These are phyloP conservation scores for Orbilia quercus DNA, from an alignment of 2,329 filamentous ascomycete species.

Conservation along the genomic window DNA sequence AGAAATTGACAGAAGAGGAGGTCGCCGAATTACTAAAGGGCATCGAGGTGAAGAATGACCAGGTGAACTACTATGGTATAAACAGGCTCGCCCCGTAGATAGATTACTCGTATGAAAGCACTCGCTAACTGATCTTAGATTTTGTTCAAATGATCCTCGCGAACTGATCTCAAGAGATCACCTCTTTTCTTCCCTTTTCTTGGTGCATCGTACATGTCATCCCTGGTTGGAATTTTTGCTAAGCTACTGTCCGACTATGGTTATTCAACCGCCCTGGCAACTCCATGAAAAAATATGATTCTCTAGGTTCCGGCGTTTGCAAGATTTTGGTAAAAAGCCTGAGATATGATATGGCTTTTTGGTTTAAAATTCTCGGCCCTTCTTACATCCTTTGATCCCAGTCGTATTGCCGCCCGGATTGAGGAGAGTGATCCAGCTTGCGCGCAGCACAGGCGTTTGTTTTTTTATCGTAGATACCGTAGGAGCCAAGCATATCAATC, in stretches of 20 bases:
- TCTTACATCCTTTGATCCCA: too few species aligned
- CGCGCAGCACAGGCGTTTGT: too few species aligned
- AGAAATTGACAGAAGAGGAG: constrained; percentile 99
- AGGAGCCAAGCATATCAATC: constrained; percentile 12
- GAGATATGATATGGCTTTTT: neutral
- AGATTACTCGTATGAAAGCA: neutral
- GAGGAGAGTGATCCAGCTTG: too few species aligned
- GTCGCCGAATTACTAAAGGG: constrained; percentile 99
- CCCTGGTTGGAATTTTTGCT: neutral
- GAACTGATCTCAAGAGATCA: constrained; percentile 69
- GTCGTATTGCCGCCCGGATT: too few species aligned
- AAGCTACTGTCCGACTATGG: neutral
- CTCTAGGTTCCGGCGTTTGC: constrained; percentile 7
- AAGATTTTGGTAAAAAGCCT: neutral
- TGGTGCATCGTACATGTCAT: neutral
- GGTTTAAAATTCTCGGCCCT: too few species aligned
- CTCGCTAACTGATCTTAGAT: constrained; percentile 66
- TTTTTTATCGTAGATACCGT: too few species aligned
- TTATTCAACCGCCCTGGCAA: neutral
- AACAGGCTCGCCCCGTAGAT: neutral
- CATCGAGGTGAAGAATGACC: constrained; percentile 92
- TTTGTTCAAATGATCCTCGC: constrained; percentile 87
- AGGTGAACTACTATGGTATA: constrained; percentile 96
- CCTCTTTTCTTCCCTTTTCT: neutral
- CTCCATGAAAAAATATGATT: constrained; percentile 1